Evolutionary conservation across 179 eudicot species (phyloP), one percentile per base, ranked within the genome.

Genomic region (Pouteria campechiana): DNA sequence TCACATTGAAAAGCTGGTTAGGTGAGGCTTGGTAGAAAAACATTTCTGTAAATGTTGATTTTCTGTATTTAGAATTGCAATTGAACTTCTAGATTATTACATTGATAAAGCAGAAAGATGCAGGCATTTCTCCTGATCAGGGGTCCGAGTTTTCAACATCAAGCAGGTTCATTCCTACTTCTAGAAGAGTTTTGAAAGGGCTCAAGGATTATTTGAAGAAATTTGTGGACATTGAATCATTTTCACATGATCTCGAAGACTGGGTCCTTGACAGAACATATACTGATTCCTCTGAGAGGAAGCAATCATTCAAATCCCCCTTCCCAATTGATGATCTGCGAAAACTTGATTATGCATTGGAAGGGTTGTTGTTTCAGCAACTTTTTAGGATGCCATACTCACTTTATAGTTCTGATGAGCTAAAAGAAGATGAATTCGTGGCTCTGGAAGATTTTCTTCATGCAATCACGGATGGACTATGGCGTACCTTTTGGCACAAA

Each of bases 301-400:
- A 66, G 25, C 74, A 66, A 5, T 61, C 55, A 15, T 74, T 77
- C 52, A 57, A 54, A 35, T 74, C 81, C 3, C 90, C 90, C 37
- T 84, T 84, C 51, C 57, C 46, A 23, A 65, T 66, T 6, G 86
- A 84, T 21, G 94, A 84, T 40, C 64, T 84, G 19, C 75, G 64
- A 4, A 65, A 65, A 35, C 77, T 84, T 37, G 94, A 84, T 60
- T 80, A 44, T 45, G 94, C 94, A 43, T 54, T 84, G 65, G 94
- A 84, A 35, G 80, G 73, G 29, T 59, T 77, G 31, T 54, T 60
- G 48, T 77, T 84, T 48, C 86, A 77, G 62, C 94, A 84, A 54
- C 72, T 84, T 37, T 70, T 74, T 25, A 82, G 94, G 6, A 84
- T 84, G 94, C 94, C 94, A 38, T 61, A 69, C 59, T 68, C 85